phyloP scores from a whole-genome alignment of 1,284 basidiomycete genomes.

The Pterulicium gracile region DNA sequence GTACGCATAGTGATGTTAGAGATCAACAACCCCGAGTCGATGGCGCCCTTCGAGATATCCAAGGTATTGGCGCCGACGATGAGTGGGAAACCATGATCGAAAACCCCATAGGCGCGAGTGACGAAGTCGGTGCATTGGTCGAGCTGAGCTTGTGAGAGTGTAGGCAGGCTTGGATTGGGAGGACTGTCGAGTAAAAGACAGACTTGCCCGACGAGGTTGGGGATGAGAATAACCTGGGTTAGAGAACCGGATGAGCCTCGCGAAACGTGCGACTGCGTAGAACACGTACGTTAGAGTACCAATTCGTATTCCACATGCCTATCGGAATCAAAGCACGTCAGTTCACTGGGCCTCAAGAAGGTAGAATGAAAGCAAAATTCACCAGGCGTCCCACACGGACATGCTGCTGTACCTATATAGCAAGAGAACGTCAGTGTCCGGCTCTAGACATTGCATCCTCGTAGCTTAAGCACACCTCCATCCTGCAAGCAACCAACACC shows the following conservation, averaged over 20 bases:
- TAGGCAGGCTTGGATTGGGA: not conserved
- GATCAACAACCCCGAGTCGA: slow-evolving; percentile 25
- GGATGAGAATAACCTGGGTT: slow-evolving; percentile 29
- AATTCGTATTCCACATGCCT: slow-evolving; percentile 39
- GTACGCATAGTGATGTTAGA: slow-evolving; percentile 16
- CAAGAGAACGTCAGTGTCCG: too few relatives aligned
- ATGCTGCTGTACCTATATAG: slow-evolving; percentile 12
- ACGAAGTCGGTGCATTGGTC: slow-evolving; percentile 27
- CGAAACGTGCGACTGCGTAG: not conserved
- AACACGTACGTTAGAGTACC: slow-evolving; percentile 32
- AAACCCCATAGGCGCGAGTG: slow-evolving; percentile 26
- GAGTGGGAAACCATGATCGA: slow-evolving; percentile 25
- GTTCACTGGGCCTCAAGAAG: too few relatives aligned
- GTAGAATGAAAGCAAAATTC: not conserved
- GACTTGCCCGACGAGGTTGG: slow-evolving; percentile 28
- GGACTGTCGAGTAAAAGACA: slow-evolving; percentile 28
- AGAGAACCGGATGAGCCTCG: not conserved
- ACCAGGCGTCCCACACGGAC: slow-evolving; percentile 33
- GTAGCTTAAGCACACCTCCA: slow-evolving; percentile 20
- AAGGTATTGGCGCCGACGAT: slow-evolving; percentile 36
- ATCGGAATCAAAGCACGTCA: not conserved
- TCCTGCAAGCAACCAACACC: slow-evolving; percentile 27
- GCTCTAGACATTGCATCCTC: too few relatives aligned
- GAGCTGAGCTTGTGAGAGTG: slow-evolving; percentile 22
- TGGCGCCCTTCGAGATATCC: slow-evolving; percentile 30